Percentiles rank a stretch among this genome's conserved stretches.
Conservation (phyloP, 106 monocot species). For the Phalaenopsis aphrodite region DNA sequence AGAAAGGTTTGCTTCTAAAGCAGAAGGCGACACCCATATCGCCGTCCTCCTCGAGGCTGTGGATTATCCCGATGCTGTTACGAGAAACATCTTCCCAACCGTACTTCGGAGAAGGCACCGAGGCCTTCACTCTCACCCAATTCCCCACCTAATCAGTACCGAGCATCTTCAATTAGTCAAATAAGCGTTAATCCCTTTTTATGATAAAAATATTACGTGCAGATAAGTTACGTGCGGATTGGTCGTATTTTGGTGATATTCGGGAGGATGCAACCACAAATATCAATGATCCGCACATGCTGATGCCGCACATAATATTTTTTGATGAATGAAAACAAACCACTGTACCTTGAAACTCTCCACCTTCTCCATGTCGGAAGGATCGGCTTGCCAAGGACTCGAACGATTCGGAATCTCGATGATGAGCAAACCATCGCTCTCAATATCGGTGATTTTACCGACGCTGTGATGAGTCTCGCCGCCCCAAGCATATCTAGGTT, state of each 20-base stretch:
- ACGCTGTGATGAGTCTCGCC: conserved; percentile 99
- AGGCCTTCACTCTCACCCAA: conserved; percentile 91
- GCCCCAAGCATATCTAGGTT: conserved; percentile 97
- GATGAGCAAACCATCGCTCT: conserved; percentile 74
- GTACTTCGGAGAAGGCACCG: conserved; percentile 92
- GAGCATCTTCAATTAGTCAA: background rate
- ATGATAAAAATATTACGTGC: too few species aligned
- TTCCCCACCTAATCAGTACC: conserved; percentile 70
- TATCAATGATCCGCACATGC: too few species aligned
- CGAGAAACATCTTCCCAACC: conserved; percentile 98
- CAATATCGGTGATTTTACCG: conserved; percentile 89
- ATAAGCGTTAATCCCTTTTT: background rate
- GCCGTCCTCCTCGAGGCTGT: conserved; percentile 90
- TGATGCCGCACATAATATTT: too few species aligned
- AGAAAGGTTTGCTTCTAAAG: conserved; percentile 75
- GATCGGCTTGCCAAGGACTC: conserved; percentile 90
- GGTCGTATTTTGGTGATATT: too few species aligned
- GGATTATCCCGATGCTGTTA: conserved; percentile 85
- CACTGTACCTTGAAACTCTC: conserved; percentile 71
- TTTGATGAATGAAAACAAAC: background rate
- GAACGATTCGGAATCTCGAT: conserved; percentile 81
- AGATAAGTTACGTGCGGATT: too few species aligned
- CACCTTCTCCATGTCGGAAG: conserved; percentile 99
- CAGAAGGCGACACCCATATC: conserved; percentile 92
- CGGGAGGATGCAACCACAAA: too few species aligned